phyloP scores from a whole-genome alignment of 805 yeast species.

The Cyberlindnera bimundalis region DNA sequence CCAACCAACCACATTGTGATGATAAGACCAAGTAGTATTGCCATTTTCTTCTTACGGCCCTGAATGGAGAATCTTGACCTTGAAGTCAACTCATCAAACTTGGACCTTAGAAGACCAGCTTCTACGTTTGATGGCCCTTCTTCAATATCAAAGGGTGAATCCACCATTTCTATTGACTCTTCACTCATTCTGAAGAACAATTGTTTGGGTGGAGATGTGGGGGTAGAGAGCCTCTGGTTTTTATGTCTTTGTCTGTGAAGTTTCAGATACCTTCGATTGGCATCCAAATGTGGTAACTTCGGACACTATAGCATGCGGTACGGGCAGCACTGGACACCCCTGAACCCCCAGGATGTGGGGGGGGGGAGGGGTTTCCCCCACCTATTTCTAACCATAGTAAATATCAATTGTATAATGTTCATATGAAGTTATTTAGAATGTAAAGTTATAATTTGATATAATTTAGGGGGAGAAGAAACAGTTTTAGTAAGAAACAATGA shows the following conservation, averaged over 20 bases:
- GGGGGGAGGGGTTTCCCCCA: too few relatives aligned
- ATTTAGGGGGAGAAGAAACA: too few relatives aligned
- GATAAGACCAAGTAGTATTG: conserved; percentile 10
- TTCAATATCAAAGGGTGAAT: conserved; percentile 14
- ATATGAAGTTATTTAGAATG: too few relatives aligned
- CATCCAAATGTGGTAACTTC: conserved; percentile 15
- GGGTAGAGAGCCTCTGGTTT: too few relatives aligned
- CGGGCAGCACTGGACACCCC: not conserved
- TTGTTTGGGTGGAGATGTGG: too few relatives aligned
- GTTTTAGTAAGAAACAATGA: too few relatives aligned
- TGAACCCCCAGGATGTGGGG: too few relatives aligned
- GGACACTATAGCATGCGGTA: not conserved
- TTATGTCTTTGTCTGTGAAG: too few relatives aligned
- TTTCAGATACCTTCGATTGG: conserved; percentile 10
- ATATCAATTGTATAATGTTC: too few relatives aligned
- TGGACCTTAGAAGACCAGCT: conserved; percentile 11
- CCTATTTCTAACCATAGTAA: too few relatives aligned
- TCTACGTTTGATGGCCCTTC: conserved; percentile 11
- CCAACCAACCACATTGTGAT: conserved; percentile 20
- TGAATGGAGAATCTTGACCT: conserved; percentile 5
- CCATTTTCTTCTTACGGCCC: conserved; percentile 17
- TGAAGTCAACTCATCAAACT: conserved; percentile 17
- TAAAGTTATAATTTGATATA: too few relatives aligned
- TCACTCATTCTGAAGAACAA: not conserved
- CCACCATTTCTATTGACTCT: conserved; percentile 23